A percentile compares a stretch with the other conserved stretches of the same genome.
phyloP scores from a whole-genome alignment of 495 filamentous ascomycete species.

The Annulohypoxylon maeteangense region DNA sequence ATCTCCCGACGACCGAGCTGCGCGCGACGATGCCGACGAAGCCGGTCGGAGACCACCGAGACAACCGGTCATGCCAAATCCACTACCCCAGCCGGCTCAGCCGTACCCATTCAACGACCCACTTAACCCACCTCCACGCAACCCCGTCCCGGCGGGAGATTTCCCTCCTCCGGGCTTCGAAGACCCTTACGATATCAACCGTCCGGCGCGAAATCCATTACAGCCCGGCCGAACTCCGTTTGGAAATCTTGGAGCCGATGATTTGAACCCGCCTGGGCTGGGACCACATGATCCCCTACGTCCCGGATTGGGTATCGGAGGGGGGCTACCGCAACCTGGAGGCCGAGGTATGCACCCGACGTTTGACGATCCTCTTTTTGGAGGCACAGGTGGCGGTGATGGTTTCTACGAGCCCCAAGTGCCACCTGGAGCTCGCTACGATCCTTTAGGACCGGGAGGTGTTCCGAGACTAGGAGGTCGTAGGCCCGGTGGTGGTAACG shows the following conservation, averaged over 20 bases:
- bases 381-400: constrained; percentile 62
- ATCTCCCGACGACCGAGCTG: constrained; percentile 50
- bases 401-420: constrained; percentile 62
- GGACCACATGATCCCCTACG: constrained; percentile 85
- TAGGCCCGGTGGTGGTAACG: constrained; percentile 45
- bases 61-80: constrained; percentile 43
- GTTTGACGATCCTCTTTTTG: constrained; percentile 92
- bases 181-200: constrained; percentile 87
- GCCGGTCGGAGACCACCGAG: constrained; percentile 58
- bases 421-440: constrained; percentile 73
- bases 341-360: constrained; percentile 93
- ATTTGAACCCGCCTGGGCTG: constrained; percentile 87
- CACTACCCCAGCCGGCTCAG: constrained; percentile 60
- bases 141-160: constrained; percentile 76
- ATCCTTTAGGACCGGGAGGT: constrained; percentile 83
- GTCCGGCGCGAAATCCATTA: constrained; percentile 65
- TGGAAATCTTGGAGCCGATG: constrained; percentile 77
- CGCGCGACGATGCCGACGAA: constrained; percentile 47
- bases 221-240: constrained; percentile 62
- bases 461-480: constrained; percentile 54
- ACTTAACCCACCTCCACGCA: constrained; percentile 68
- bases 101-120: constrained; percentile 69
- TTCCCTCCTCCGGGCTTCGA: constrained; percentile 91
- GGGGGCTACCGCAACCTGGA: constrained; percentile 61
- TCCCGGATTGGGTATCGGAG: constrained; percentile 65